Evolutionary conservation across 768 basidiomycete genomes (phyloP).

Genomic region (Ramaria rubella): DNA sequence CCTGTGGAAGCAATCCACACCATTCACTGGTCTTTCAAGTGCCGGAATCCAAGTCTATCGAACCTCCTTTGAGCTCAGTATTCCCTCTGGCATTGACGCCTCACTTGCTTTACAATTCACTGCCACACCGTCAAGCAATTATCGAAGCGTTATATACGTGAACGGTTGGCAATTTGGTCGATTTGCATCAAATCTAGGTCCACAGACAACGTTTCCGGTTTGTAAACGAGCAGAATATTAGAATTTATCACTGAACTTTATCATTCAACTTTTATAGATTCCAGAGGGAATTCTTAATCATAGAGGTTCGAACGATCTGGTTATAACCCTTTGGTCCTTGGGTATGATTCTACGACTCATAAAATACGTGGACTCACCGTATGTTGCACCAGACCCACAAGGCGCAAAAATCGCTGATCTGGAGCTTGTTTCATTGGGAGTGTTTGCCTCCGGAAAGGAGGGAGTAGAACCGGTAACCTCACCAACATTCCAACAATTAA

Average conservation of each 20-base stretch:
- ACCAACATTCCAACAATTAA: not conserved
- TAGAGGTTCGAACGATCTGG: slow-evolving; percentile 20
- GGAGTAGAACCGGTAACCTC: not conserved
- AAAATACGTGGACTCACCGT: not conserved
- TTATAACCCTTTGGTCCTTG: slow-evolving; percentile 21
- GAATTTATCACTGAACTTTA: not conserved
- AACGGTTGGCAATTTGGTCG: slow-evolving; percentile 29
- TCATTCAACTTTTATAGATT: slow-evolving; percentile 14
- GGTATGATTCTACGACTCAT: slow-evolving; percentile 11
- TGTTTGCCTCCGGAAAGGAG: slow-evolving; percentile 15
- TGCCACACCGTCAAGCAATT: slow-evolving; percentile 18
- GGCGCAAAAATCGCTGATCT: slow-evolving; percentile 18
- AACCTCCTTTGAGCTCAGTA: slow-evolving; percentile 22
- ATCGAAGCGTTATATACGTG: slow-evolving; percentile 20
- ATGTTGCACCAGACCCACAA: slow-evolving; percentile 11
- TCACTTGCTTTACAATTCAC: slow-evolving; percentile 21
- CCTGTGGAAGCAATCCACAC: slow-evolving; percentile 10
- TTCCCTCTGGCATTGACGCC: slow-evolving; percentile 20
- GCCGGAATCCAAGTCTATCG: slow-evolving; percentile 24
- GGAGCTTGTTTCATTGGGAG: slow-evolving; percentile 15
- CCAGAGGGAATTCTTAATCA: slow-evolving; percentile 26
- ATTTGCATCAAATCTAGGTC: slow-evolving; percentile 18
- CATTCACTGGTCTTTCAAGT: slow-evolving; percentile 10
- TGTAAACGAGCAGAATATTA: not conserved
- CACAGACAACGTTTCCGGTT: slow-evolving; percentile 16